phyloP scores from a whole-genome alignment of 2,329 filamentous ascomycete genomes.

The Volutella citrinella region DNA sequence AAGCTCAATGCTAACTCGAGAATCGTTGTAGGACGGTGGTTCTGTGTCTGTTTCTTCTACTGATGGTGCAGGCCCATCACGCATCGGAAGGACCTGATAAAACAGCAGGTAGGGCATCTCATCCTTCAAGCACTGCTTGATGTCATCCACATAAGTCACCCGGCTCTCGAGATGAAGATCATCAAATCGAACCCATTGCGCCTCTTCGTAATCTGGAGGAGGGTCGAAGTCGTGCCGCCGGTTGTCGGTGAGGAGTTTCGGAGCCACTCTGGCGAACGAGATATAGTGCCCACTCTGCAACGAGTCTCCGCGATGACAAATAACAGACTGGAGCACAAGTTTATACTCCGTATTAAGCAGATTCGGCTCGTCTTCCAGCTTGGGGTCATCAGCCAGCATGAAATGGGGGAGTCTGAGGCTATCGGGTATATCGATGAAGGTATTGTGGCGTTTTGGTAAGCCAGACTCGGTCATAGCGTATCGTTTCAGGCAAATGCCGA shows the following conservation, averaged over 20 bases:
- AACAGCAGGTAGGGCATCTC: constrained; percentile 94
- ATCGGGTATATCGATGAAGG: constrained; percentile 85
- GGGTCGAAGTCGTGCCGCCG: constrained; percentile 52
- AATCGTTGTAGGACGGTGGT: constrained; percentile 59
- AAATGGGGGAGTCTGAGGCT: constrained; percentile 83
- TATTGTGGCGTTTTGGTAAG: constrained; percentile 68
- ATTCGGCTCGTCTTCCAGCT: constrained; percentile 53
- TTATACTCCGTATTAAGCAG: constrained; percentile 88
- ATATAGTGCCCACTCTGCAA: constrained; percentile 91
- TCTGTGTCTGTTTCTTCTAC: constrained; percentile 45
- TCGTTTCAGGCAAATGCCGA: constrained; percentile 90
- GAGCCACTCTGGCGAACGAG: constrained; percentile 75
- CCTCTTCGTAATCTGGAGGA: constrained; percentile 65
- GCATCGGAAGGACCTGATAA: constrained; percentile 88
- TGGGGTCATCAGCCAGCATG: constrained; percentile 71
- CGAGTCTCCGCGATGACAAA: constrained; percentile 86
- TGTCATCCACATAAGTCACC: constrained; percentile 74
- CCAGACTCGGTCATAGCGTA: constrained; percentile 72
- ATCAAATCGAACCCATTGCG: constrained; percentile 89
- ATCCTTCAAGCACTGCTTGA: constrained; percentile 70
- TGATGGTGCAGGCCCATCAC: constrained; percentile 58
- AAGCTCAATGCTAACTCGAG: constrained; percentile 40
- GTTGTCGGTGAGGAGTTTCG: constrained; percentile 58
- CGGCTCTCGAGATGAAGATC: constrained; percentile 70
- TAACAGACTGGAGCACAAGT: constrained; percentile 82